These are phyloP conservation scores for Fusarium haematococcum DNA, from an alignment of 2,329 filamentous ascomycete species.

Conservation along the genomic window DNA sequence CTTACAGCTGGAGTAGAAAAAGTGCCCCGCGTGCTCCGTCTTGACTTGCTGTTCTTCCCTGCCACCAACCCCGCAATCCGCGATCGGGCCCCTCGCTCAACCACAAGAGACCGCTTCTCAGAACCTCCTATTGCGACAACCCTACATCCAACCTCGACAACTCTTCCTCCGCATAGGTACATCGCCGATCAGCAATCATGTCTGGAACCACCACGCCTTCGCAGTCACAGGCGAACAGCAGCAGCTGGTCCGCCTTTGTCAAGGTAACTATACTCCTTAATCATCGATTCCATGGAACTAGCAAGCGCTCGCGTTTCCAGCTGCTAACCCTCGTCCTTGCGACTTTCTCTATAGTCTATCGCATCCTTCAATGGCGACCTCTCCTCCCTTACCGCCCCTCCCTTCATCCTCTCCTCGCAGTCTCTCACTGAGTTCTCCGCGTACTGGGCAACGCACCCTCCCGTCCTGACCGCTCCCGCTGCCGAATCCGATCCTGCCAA, in stretches of 20 bases:
- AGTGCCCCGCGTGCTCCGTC: conserved; percentile 27
- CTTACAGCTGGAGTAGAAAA: conserved; percentile 13
- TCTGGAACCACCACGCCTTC: conserved; percentile 46
- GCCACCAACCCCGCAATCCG: conserved; percentile 43
- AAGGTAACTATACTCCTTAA: conserved; percentile 54
- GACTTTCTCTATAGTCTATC: conserved; percentile 67
- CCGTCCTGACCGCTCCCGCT: conserved; percentile 84
- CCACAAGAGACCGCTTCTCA: conserved; percentile 34
- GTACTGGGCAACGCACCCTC: conserved; percentile 85
- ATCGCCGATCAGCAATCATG: conserved; percentile 42
- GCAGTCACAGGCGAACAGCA: conserved; percentile 55
- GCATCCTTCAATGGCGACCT: conserved; percentile 86
- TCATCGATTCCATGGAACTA: neutral
- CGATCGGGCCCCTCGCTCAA: conserved; percentile 39
- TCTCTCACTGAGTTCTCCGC: conserved; percentile 84
- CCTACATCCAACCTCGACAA: conserved; percentile 4
- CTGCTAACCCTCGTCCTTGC: conserved; percentile 27
- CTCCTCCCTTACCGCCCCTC: conserved; percentile 82
- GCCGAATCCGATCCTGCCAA: conserved; percentile 83
- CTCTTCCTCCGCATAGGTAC: conserved; percentile 1
- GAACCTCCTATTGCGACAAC: conserved; percentile 25
- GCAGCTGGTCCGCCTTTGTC: conserved; percentile 65
- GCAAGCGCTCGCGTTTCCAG: conserved; percentile 15
- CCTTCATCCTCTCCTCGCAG: conserved; percentile 83
- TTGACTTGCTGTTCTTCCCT: conserved; percentile 24